A percentile compares a stretch with the other conserved stretches of the same genome.
phyloP scores from a whole-genome alignment of 441 rosid genomes.

The Gossypium davidsonii region DNA sequence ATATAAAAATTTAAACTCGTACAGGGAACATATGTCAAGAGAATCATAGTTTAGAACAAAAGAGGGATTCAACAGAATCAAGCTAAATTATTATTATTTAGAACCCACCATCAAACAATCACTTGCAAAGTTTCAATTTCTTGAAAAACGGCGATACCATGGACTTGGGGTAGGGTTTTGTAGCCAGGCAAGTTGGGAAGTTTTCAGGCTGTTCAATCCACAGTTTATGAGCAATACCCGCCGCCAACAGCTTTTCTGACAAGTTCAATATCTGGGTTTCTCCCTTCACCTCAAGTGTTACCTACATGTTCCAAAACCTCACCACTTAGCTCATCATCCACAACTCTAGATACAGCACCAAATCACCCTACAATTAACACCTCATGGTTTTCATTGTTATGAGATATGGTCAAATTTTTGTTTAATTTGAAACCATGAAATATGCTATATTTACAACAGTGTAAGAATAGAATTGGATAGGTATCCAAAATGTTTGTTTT shows the following conservation, averaged over 20 bases:
- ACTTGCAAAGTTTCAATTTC: conserved; percentile 85
- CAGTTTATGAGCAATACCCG: conserved; percentile 65
- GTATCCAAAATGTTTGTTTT: background rate
- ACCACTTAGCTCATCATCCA: background rate
- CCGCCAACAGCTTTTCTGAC: conserved; percentile 55
- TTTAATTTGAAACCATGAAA: background rate
- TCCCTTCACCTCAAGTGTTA: conserved; percentile 88
- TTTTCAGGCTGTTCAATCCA: conserved; percentile 94
- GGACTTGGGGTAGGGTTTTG: conserved; percentile 77
- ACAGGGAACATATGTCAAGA: background rate
- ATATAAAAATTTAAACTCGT: background rate
- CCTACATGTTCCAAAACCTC: conserved; percentile 27
- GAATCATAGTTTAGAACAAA: background rate
- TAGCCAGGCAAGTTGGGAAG: conserved; percentile 78
- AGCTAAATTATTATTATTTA: background rate
- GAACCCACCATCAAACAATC: conserved; percentile 20
- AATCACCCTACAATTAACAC: background rate
- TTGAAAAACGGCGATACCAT: conserved; percentile 52
- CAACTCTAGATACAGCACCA: background rate
- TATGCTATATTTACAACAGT: background rate
- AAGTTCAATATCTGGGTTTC: conserved; percentile 72
- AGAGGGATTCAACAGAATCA: background rate
- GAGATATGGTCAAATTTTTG: background rate
- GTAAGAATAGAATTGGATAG: background rate
- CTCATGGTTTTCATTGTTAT: background rate